Evolutionary conservation across 2,329 filamentous ascomycete genomes (phyloP), one percentile per base, ranked within the genome.

Genomic region (Venturia carpophila): DNA sequence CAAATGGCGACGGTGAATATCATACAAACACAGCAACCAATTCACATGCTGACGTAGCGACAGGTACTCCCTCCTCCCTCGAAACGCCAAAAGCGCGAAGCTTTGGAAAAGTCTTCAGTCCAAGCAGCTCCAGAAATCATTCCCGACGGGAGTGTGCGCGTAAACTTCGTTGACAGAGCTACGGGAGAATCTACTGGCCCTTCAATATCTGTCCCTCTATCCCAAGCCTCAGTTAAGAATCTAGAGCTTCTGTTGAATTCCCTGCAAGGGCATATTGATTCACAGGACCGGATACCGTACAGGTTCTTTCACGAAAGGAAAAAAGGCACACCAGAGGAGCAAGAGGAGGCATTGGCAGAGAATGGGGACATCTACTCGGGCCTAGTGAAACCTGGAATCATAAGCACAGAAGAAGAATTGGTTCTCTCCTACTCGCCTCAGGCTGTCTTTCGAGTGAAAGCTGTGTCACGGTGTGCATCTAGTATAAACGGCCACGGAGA

Each of bases 401-500:
- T 72, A 77, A 56, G 74, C 2, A 84, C 84, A 34, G 86, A 89
- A 79, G 82, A 85, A 67, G 81, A 83, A 42, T 79, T 88, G 34
- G 80, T 82, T 49, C 81, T 88, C 17, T 83, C 86, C 66, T 87
- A 85, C 73, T 84, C 85, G 45, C 93, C 94, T 0, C 93, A 99
- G 75, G 91, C 93, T 27, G 89, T 97, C 0, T 97, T 97, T 80
- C 87, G 89, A 71, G 94, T 97, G 30, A 92, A 94, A 71, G 89
- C 91, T 13, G 92, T 97, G 52, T 93, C 92, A 61, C 84, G 94
- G 75, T 93, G 94, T 78, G 89, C 92, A 7, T 90, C 92, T 67
- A 87, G 87, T 64, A 95, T 97, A 69, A 87, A 89, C 3, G 94
- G 94, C 15, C 94, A 99, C 76, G 92, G 92, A 47, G 90, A 96